Conservation (phyloP, 768 basidiomycete genomes). For the Boletales sp. region DNA sequence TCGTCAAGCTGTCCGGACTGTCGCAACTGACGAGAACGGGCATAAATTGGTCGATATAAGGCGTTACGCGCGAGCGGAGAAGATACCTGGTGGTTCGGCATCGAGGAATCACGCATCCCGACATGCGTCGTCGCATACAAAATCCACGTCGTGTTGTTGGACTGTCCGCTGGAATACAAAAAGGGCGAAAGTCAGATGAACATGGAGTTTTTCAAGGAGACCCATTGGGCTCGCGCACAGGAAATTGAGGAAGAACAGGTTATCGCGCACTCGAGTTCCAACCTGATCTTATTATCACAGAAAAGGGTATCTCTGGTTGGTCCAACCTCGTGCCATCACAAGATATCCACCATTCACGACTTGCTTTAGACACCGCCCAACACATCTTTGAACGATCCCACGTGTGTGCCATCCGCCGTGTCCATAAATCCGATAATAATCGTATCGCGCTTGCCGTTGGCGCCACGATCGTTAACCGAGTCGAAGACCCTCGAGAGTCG, state of each 20-base stretch:
- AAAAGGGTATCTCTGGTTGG: conserved; percentile 95
- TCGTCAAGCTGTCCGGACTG: conserved; percentile 84
- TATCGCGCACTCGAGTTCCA: conserved; percentile 83
- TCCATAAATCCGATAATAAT: conserved; percentile 98
- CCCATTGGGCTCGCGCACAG: conserved; percentile 89
- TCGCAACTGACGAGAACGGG: conserved; percentile 71
- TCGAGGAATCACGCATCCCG: conserved; percentile 98
- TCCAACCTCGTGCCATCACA: background rate
- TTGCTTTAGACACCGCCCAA: conserved; percentile 78
- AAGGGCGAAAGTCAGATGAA: conserved; percentile 99
- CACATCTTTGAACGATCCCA: conserved; percentile 84
- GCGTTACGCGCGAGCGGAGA: conserved; percentile 96
- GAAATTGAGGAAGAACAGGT: conserved; percentile 98
- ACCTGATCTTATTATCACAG: too few relatives aligned
- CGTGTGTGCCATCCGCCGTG: conserved; percentile 92
- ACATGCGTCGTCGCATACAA: conserved; percentile 80
- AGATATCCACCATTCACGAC: background rate
- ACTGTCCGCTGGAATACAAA: conserved; percentile 98
- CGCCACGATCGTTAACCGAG: conserved; percentile 94
- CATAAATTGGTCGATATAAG: conserved; percentile 95
- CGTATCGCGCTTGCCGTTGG: conserved; percentile 94
- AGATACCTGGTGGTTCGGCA: conserved; percentile 96
- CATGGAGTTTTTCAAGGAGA: conserved; percentile 94
- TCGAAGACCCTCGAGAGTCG: conserved; percentile 87
- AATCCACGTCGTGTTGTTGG: conserved; percentile 88